phyloP scores from a whole-genome alignment of 805 yeast species.

The Candida vaughaniae region DNA sequence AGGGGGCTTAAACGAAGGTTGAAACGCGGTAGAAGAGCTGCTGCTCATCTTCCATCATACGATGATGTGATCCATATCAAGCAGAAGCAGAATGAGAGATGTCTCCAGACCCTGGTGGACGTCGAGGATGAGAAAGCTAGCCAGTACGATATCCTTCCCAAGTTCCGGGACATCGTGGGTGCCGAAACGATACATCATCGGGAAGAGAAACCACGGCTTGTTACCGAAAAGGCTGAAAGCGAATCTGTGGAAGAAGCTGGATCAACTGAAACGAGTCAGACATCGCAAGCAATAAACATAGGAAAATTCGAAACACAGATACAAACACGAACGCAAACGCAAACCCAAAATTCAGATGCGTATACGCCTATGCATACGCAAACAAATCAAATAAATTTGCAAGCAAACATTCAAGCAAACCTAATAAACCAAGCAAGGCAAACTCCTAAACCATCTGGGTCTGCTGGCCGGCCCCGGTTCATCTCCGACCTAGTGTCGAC shows the following conservation, averaged over 20 bases:
- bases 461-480: conserved; percentile 3
- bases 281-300: background rate
- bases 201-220: background rate
- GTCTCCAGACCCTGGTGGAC: no score
- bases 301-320: background rate
- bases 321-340: no score
- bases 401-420: no score
- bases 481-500: conserved; percentile 1
- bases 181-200: background rate
- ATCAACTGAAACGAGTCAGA: no score
- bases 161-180: conserved; percentile 5
- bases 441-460: background rate
- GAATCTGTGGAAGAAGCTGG: no score
- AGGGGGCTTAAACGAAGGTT: background rate
- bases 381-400: no score
- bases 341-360: no score
- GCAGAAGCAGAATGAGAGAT: background rate
- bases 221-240: no score
- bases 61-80: conserved; percentile 6
- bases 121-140: background rate
- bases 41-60: conserved; percentile 4
- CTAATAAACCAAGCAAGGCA: no score
- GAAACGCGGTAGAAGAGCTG: background rate
- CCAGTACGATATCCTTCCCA: conserved; percentile 6
- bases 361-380: no score